A percentile compares a stretch with the other conserved stretches of the same genome.
Conservation (phyloP, 768 basidiomycete genomes). For the Punctularia strigosozonata region DNA sequence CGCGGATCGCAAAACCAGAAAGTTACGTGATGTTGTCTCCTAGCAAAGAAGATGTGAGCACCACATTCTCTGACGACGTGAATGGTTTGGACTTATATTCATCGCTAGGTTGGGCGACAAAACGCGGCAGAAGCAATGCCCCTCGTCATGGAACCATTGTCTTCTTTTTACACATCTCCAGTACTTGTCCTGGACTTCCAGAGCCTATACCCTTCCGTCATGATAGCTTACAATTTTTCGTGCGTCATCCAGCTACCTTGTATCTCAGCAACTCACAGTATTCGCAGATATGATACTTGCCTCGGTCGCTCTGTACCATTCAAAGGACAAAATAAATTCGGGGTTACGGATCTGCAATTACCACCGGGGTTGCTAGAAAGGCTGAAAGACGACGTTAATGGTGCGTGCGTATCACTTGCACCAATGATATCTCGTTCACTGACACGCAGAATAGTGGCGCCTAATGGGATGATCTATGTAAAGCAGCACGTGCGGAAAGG, state of each 20-base stretch:
- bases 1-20: constrained; percentile 93
- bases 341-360: constrained; percentile 62
- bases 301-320: constrained; percentile 83
- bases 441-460: constrained; percentile 50
- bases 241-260: too few relatives aligned
- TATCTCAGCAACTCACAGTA: too few relatives aligned
- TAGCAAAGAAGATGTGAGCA: constrained; percentile 66
- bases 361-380: constrained; percentile 56
- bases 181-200: constrained; percentile 94
- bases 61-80: not conserved
- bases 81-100: not conserved
- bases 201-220: constrained; percentile 90
- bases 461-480: constrained; percentile 92
- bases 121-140: constrained; percentile 96
- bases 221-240: constrained; percentile 99
- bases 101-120: constrained; percentile 79
- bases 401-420: constrained; percentile 26
- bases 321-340: constrained; percentile 80
- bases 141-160: constrained; percentile 88
- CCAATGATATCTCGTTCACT: not conserved
- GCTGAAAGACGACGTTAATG: constrained; percentile 65
- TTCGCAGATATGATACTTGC: constrained; percentile 95
- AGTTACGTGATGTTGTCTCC: constrained; percentile 86
- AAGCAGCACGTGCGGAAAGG: constrained; percentile 78
- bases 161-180: constrained; percentile 88